Evolutionary conservation across 805 yeast genomes (phyloP), one percentile per base, ranked within the genome.

Genomic region (Metschnikowia lochheadii): DNA sequence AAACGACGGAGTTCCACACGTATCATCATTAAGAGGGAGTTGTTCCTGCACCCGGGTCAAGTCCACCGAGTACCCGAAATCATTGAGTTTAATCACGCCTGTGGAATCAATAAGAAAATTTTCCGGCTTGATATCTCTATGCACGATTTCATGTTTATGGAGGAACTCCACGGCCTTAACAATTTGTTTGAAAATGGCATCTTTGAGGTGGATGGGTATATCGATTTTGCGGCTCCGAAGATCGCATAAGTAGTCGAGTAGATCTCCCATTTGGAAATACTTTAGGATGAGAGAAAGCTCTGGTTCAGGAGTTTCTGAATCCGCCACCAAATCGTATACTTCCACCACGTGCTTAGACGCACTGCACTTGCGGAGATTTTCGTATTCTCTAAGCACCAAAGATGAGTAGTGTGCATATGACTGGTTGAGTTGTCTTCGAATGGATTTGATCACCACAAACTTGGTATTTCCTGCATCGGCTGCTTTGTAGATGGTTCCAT

Each of bases 71-170:
- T 74, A 79, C 2, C 83, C 83, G 56, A 80, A 80, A 58, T 80
- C 84, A 20, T 73, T 65, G 40, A 79, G 66, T 46, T 75, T 73
- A 36, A 80, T 63, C 11, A 62, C 62, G 3, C 84, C 84, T 13
- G 63, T 56, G 8, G 57, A 60, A 56, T 74, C 81, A 40, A 80
- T 71, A 20, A 80, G 59, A 40, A 76, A 68, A 60, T 80, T 80
- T 52, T 80, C 84, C 2, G 84, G 83, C 56, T 80, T 80, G 41
- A 80, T 62, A 54, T 80, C 84, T 21, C 83, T 56, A 56, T 80
- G 84, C 7, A 68, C 76, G 3, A 80, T 71, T 13, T 65, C 61
- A 14, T 67, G 62, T 6, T 62, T 52, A 57, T 80, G 84, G 17
- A 80, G 60, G 49, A 61, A 75, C 44, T 69, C 65, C 20, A 79